These are phyloP conservation scores for Filobasidium uniguttulatum DNA, from an alignment of 1,284 basidiomycete species.

Conservation along the genomic window DNA sequence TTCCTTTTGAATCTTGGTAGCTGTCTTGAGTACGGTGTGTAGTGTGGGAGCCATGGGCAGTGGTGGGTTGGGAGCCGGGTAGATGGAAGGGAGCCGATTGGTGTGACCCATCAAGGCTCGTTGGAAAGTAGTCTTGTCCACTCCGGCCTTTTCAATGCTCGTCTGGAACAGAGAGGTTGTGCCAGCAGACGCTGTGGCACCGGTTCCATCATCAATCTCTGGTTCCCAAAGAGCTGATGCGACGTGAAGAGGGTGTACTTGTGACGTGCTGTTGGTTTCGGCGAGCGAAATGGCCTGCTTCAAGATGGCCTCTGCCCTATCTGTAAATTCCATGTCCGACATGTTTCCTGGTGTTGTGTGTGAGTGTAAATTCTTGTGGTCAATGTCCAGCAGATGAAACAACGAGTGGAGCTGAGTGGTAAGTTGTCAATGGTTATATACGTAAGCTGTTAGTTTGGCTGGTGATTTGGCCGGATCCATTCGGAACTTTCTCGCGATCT, in stretches of 20 bases:
- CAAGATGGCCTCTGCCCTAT: constrained; percentile 40
- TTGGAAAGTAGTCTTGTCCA: constrained; percentile 28
- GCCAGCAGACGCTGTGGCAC: constrained; percentile 16
- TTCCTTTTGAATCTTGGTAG: constrained; percentile 65
- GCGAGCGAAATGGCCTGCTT: constrained; percentile 42
- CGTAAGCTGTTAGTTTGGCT: too few relatives aligned
- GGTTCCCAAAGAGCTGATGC: constrained; percentile 31
- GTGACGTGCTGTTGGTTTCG: constrained; percentile 26
- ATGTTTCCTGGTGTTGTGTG: constrained; percentile 4
- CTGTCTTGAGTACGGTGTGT: constrained; percentile 60
- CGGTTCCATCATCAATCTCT: constrained; percentile 12
- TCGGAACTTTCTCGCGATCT: too few relatives aligned
- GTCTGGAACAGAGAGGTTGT: constrained; percentile 26
- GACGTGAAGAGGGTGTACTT: constrained; percentile 37
- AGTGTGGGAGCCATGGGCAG: constrained; percentile 47
- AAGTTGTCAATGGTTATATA: too few relatives aligned
- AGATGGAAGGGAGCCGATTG: constrained; percentile 59
- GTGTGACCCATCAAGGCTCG: constrained; percentile 29
- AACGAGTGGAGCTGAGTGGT: too few relatives aligned
- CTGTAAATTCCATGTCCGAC: constrained; percentile 30
- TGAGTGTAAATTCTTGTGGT: too few relatives aligned
- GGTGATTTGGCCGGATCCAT: too few relatives aligned
- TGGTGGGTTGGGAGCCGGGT: constrained; percentile 68
- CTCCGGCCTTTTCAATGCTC: constrained; percentile 32
- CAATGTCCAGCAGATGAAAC: too few relatives aligned